phyloP scores from a whole-genome alignment of 305 asterid species.

The Rubia balearica region DNA sequence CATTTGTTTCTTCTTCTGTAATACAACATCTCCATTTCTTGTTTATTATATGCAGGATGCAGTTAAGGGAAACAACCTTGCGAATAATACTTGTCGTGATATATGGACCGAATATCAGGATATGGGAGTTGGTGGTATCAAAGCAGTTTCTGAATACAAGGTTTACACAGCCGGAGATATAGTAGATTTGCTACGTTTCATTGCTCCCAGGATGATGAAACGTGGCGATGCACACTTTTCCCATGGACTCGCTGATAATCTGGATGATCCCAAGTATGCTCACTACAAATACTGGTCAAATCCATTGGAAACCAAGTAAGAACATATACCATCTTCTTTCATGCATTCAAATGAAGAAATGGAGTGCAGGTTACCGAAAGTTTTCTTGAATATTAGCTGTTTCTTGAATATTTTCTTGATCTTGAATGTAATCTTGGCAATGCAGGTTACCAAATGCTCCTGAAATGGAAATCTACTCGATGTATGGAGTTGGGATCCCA shows the following conservation, averaged over 20 bases:
- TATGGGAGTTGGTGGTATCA: conserved; percentile 58
- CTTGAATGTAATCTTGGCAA: conserved; percentile 16
- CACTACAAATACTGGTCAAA: conserved; percentile 83
- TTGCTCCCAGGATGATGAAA: conserved; percentile 86
- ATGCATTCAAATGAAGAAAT: neutral
- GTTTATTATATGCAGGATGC: conserved; percentile 51
- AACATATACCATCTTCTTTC: conserved; percentile 48
- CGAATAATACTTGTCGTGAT: conserved; percentile 58
- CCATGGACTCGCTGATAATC: conserved; percentile 56
- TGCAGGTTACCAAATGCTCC: conserved; percentile 75
- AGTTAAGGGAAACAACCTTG: conserved; percentile 45
- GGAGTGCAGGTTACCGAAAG: no score
- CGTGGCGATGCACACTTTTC: conserved; percentile 80
- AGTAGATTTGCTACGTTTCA: conserved; percentile 61
- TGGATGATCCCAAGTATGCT: conserved; percentile 47
- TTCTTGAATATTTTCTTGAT: neutral
- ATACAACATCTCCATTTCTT: neutral
- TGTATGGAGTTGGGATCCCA: conserved; percentile 84
- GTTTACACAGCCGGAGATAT: conserved; percentile 49
- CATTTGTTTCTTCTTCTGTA: neutral
- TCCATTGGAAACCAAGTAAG: conserved; percentile 77
- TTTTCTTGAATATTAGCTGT: neutral
- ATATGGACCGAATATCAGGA: conserved; percentile 81
- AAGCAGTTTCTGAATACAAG: conserved; percentile 59
- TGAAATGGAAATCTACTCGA: conserved; percentile 71